Percentiles rank a stretch among this genome's conserved stretches.
phyloP scores from a whole-genome alignment of 2,329 filamentous ascomycete genomes.

The Arthrobotrys iridis region DNA sequence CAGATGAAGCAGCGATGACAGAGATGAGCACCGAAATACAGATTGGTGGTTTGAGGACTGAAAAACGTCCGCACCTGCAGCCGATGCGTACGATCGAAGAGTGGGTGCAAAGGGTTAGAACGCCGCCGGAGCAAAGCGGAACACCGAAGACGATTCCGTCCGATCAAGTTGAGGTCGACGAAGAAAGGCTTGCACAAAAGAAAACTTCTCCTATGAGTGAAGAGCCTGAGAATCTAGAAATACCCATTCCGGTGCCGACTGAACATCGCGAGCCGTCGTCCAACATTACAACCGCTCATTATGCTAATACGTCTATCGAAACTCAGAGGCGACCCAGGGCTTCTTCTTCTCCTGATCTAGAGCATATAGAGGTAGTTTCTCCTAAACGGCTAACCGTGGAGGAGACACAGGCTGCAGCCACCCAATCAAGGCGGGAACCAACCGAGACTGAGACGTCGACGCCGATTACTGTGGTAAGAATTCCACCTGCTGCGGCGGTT shows the following conservation, averaged over 20 bases:
- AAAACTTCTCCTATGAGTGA: slow-evolving; percentile 19
- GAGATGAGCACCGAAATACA: slow-evolving; percentile 53
- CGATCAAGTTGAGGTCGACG: slow-evolving; percentile 17
- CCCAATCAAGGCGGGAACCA: neutral
- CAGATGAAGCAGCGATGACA: slow-evolving; percentile 39
- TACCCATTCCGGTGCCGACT: slow-evolving; percentile 45
- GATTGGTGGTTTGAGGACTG: slow-evolving; percentile 33
- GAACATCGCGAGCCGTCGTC: neutral
- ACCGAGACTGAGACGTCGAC: slow-evolving; percentile 1
- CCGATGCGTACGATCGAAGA: slow-evolving; percentile 28
- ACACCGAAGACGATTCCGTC: slow-evolving; percentile 36
- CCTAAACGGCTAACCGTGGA: slow-evolving; percentile 17
- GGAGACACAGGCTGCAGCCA: neutral
- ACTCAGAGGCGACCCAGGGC: neutral
- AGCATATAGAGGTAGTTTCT: neutral
- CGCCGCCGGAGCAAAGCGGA: slow-evolving; percentile 8
- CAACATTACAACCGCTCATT: neutral
- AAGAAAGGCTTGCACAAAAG: neutral
- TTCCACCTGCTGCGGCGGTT: slow-evolving; percentile 11
- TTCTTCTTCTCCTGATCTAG: neutral
- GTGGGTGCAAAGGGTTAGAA: slow-evolving; percentile 29
- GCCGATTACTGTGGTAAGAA: slow-evolving; percentile 11
- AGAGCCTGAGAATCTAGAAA: slow-evolving; percentile 27
- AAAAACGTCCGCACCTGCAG: slow-evolving; percentile 37
- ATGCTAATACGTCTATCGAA: neutral